Evolutionary conservation across 306 rosid species (phyloP).

Genomic region (Dryas octopetala): DNA sequence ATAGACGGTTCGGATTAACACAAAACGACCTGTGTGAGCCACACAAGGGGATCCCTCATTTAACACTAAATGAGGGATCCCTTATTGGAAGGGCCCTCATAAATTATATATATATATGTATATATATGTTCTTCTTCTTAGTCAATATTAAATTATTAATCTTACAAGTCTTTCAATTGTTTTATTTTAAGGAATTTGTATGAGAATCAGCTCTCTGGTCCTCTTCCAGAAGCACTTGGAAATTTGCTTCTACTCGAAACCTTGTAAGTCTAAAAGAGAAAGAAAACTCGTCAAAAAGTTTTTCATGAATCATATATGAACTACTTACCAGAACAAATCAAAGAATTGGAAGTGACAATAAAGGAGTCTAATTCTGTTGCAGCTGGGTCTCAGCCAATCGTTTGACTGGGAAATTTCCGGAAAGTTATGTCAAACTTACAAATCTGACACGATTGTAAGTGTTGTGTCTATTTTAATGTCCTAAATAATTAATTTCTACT

Average conservation of each 20-base stretch:
- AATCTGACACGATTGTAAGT: neutral
- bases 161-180: too few relatives aligned
- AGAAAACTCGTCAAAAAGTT: neutral
- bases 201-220: conserved; percentile 14
- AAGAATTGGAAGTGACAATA: neutral
- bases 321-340: neutral
- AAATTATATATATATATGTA: too few relatives aligned
- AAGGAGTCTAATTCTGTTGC: neutral
- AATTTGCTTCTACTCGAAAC: neutral
- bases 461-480: too few relatives aligned
- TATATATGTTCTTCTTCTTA: too few relatives aligned
- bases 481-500: neutral
- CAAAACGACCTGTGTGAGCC: too few relatives aligned
- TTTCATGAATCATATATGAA: too few relatives aligned
- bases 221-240: conserved; percentile 12
- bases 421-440: neutral
- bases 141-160: too few relatives aligned
- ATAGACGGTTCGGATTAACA: too few relatives aligned
- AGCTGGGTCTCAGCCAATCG: conserved; percentile 12
- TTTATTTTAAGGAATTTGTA: neutral
- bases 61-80: too few relatives aligned
- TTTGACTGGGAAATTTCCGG: conserved; percentile 3
- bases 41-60: too few relatives aligned
- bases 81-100: too few relatives aligned
- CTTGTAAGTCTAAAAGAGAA: conserved; percentile 8